Percentiles rank a stretch among this genome's conserved stretches.
These are phyloP conservation scores for Komagataella kurtzmanii DNA, from an alignment of 805 yeast genomes.

Conservation along the genomic window DNA sequence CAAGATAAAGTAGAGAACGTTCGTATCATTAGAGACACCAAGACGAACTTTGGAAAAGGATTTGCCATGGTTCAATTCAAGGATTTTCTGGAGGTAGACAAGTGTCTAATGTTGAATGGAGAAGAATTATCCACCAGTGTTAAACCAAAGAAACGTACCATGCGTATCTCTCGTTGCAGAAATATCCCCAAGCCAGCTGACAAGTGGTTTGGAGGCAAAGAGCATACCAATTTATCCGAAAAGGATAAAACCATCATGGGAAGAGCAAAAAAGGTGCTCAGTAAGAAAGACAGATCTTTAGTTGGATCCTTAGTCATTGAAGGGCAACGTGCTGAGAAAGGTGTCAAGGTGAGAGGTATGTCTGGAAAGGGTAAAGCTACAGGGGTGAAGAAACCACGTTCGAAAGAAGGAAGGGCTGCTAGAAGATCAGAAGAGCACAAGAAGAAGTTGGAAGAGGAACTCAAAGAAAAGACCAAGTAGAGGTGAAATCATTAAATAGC, in stretches of 20 bases:
- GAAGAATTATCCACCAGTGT: conserved; percentile 33
- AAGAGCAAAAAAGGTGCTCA: conserved; percentile 62
- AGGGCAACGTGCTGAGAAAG: conserved; percentile 70
- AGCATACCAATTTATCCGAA: conserved; percentile 29
- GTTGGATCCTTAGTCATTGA: conserved; percentile 51
- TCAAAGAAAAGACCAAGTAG: not conserved
- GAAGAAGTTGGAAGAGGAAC: not conserved
- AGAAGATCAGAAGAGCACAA: not conserved
- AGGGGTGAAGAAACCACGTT: conserved; percentile 41
- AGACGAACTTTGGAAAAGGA: conserved; percentile 94
- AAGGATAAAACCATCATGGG: conserved; percentile 69
- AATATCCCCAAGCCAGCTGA: conserved; percentile 16
- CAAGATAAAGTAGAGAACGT: conserved; percentile 66
- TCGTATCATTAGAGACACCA: conserved; percentile 80
- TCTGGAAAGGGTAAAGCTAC: conserved; percentile 32
- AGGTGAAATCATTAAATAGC: not conserved
- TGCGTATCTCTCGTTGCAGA: conserved; percentile 69
- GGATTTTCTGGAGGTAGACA: conserved; percentile 58
- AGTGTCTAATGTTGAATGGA: conserved; percentile 68
- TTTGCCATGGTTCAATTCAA: conserved; percentile 90
- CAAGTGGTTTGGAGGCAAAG: conserved; percentile 5
- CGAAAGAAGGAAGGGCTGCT: conserved; percentile 20
- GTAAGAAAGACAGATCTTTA: conserved; percentile 67
- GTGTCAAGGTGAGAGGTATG: conserved; percentile 44
- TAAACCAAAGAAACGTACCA: conserved; percentile 31